phyloP scores from a whole-genome alignment of 805 yeast species.

The Candida maltosa region DNA sequence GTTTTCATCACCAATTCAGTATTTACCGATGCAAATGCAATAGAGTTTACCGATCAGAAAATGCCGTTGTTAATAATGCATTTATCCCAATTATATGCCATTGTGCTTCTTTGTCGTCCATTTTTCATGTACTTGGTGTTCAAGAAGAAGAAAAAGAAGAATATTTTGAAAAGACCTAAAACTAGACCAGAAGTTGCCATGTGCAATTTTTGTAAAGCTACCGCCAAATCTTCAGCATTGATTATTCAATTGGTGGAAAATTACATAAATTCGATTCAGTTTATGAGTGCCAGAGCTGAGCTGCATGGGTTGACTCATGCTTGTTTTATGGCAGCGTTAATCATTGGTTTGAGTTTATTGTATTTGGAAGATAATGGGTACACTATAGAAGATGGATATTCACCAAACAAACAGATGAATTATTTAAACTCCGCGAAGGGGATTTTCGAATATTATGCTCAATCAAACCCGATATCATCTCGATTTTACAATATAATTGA shows the following conservation, averaged over 20 bases:
- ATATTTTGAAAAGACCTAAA: not conserved
- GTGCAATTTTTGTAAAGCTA: slow-evolving; percentile 11
- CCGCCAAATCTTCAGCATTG: slow-evolving; percentile 12
- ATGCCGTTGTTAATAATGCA: slow-evolving; percentile 24
- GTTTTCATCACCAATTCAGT: slow-evolving; percentile 5
- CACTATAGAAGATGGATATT: slow-evolving; percentile 5
- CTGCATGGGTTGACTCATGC: slow-evolving; percentile 10
- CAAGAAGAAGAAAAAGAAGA: slow-evolving; percentile 2
- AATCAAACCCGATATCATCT: slow-evolving; percentile 1
- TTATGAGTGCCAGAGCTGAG: slow-evolving; percentile 8
- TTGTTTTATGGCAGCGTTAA: slow-evolving; percentile 10
- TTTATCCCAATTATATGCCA: slow-evolving; percentile 31
- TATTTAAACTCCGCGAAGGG: slow-evolving; percentile 6
- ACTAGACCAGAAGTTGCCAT: slow-evolving; percentile 6
- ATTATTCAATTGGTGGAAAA: slow-evolving; percentile 13
- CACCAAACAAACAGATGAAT: slow-evolving; percentile 4
- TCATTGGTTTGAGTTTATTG: slow-evolving; percentile 8
- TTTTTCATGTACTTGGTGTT: slow-evolving; percentile 29
- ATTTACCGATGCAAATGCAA: slow-evolving; percentile 4
- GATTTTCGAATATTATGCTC: slow-evolving; percentile 6
- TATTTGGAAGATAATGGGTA: slow-evolving; percentile 3
- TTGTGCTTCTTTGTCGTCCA: slow-evolving; percentile 38
- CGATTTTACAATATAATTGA: slow-evolving; percentile 3
- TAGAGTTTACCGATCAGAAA: slow-evolving; percentile 12
- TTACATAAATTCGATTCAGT: slow-evolving; percentile 8